phyloP scores from a whole-genome alignment of 2,329 filamentous ascomycete species.

The Fusarium irregulare region DNA sequence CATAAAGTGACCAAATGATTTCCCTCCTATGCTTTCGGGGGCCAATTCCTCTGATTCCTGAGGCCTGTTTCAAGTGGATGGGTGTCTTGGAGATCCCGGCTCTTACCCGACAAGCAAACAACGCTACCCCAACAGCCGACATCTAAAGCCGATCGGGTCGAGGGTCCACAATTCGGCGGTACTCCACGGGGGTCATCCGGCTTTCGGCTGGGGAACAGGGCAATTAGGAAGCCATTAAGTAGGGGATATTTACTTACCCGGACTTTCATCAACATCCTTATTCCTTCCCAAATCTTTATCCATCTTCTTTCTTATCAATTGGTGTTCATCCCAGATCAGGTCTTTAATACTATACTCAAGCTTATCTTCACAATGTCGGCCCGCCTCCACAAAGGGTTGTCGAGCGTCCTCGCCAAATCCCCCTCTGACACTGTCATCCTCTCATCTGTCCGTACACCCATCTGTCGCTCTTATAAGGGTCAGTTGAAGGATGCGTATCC shows the following conservation, averaged over 20 bases:
- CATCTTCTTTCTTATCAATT: constrained; percentile 11
- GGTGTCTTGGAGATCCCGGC: constrained; percentile 4
- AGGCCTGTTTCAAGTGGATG: background rate
- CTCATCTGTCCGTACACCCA: constrained; percentile 87
- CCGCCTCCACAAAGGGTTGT: constrained; percentile 64
- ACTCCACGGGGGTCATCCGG: constrained; percentile 30
- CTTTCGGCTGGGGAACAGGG: constrained; percentile 29
- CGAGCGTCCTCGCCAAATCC: constrained; percentile 80
- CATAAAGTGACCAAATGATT: too few relatives aligned
- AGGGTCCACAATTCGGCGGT: constrained; percentile 32
- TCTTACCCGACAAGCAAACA: constrained; percentile 22
- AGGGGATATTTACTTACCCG: constrained; percentile 44
- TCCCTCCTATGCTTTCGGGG: background rate
- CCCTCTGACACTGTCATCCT: constrained; percentile 88
- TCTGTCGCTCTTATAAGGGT: constrained; percentile 86
- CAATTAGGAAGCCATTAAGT: background rate
- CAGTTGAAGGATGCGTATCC: constrained; percentile 88
- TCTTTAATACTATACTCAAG: background rate
- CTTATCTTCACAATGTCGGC: constrained; percentile 31
- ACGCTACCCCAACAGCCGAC: constrained; percentile 37
- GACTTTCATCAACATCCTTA: constrained; percentile 4
- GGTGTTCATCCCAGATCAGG: background rate
- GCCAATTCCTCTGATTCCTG: background rate
- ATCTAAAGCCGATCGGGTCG: constrained; percentile 38
- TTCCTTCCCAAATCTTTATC: background rate